phyloP scores from a whole-genome alignment of 1,284 basidiomycete genomes.

The Tilletia horrida region DNA sequence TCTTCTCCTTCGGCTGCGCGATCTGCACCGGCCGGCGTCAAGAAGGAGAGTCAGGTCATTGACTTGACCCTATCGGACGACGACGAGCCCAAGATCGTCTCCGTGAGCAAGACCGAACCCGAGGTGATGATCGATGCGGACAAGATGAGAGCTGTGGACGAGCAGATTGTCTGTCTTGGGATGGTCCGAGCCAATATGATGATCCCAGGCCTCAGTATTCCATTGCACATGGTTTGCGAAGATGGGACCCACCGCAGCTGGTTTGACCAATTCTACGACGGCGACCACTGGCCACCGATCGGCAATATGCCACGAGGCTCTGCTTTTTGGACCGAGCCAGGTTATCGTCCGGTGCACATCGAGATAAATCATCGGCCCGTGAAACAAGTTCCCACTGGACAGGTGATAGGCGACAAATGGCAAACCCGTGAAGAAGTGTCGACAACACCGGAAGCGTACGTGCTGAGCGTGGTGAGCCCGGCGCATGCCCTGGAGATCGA shows the following conservation, averaged over 20 bases:
- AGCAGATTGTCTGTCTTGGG: slow-evolving; percentile 41
- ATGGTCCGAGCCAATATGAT: slow-evolving; percentile 42
- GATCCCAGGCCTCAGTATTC: slow-evolving; percentile 44
- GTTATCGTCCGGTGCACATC: slow-evolving; percentile 43
- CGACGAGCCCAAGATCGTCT: slow-evolving; percentile 41
- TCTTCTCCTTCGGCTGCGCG: neutral
- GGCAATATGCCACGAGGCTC: slow-evolving; percentile 9
- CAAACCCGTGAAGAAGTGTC: slow-evolving; percentile 14
- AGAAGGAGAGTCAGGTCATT: neutral
- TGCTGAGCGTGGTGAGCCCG: neutral
- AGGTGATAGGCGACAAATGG: neutral
- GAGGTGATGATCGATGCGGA: slow-evolving; percentile 34
- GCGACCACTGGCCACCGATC: slow-evolving; percentile 17
- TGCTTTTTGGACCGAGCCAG: slow-evolving; percentile 40
- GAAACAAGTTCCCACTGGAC: neutral
- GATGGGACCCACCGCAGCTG: slow-evolving; percentile 26
- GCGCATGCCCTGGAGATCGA: slow-evolving; percentile 5
- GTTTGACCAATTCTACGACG: slow-evolving; percentile 30
- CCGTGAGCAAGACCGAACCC: slow-evolving; percentile 23
- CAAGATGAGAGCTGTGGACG: slow-evolving; percentile 29
- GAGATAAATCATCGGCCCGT: slow-evolving; percentile 23
- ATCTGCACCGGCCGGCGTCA: neutral
- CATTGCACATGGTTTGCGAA: slow-evolving; percentile 27
- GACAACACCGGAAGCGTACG: slow-evolving; percentile 14
- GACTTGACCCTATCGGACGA: slow-evolving; percentile 24